phyloP scores from a whole-genome alignment of 495 filamentous ascomycete genomes.

The Penicillium turbatum region DNA sequence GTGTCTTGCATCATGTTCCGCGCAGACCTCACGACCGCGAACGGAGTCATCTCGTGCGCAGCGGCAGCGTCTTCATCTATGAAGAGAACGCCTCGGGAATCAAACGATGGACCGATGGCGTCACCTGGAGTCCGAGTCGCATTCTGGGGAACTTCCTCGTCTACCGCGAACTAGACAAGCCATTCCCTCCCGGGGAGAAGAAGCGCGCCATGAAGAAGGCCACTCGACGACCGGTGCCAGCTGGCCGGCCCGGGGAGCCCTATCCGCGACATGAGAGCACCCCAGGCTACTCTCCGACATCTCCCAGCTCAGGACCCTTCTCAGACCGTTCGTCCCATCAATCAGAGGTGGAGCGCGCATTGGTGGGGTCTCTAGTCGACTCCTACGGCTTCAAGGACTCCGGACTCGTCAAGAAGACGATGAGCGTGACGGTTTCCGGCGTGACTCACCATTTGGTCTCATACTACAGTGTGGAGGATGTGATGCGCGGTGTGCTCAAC shows the following conservation, averaged over 20 bases:
- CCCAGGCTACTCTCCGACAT: slow-evolving; percentile 41
- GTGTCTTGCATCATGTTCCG: slow-evolving; percentile 64
- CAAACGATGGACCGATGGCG: slow-evolving; percentile 90
- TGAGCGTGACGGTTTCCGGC: slow-evolving; percentile 66
- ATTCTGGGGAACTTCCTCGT: slow-evolving; percentile 85
- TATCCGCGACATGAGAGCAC: slow-evolving; percentile 48
- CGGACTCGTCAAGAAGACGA: slow-evolving; percentile 88
- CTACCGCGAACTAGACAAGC: slow-evolving; percentile 80
- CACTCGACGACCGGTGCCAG: slow-evolving; percentile 38
- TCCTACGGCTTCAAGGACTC: slow-evolving; percentile 82
- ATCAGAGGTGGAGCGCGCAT: slow-evolving; percentile 57
- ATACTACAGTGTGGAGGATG: slow-evolving; percentile 79
- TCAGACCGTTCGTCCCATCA: slow-evolving; percentile 37
- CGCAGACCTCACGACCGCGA: slow-evolving; percentile 85
- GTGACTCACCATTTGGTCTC: slow-evolving; percentile 79
- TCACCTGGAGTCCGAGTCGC: slow-evolving; percentile 85
- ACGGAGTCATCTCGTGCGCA: slow-evolving; percentile 65
- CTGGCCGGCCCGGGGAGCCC: slow-evolving; percentile 46
- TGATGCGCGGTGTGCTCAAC: slow-evolving; percentile 55
- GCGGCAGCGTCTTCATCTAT: slow-evolving; percentile 85
- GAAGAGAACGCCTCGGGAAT: slow-evolving; percentile 84
- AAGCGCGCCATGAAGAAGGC: slow-evolving; percentile 77
- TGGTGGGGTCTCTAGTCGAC: slow-evolving; percentile 79
- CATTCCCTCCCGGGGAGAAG: slow-evolving; percentile 83
- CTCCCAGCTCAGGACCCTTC: slow-evolving; percentile 31